Base-by-base conservation (phyloP, 2,329 filamentous ascomycete species). In the Aureobasidium zeae region DNA sequence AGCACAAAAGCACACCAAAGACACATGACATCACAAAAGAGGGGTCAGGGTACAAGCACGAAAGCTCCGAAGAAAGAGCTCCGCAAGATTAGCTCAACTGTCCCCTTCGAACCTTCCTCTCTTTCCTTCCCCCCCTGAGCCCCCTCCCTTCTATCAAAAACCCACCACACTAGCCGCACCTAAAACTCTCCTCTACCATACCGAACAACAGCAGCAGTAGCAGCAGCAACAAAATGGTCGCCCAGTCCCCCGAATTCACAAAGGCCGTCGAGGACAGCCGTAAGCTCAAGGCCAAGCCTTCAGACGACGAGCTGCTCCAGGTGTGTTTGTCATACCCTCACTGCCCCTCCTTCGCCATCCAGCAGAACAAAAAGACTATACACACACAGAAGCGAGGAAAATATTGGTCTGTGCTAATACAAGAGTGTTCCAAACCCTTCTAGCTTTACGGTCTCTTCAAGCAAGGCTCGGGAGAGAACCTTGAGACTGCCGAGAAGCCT, bases 201-300 rank as follows among this genome's bases (percentile, higher is more conserved):
- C 13, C 8, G 30, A 13, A 24, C n/a, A n/a, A n/a, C n/a, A n/a
- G n/a, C n/a, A n/a, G n/a, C n/a, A n/a, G n/a, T n/a, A n/a, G 3
- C 6, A 5, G 4, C 21, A 32, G 17, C 11, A 16, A 12, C 31
- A 49, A 46, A 9, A 53, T 53, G 51, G 46, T 46, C 44, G 48
- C 48, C 36, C 48, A 50, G 37, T 33, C 55, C 36, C 46, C 93
- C 59, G 85, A 93, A 65, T 93, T 94, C 73, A 87, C 84, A 71
- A 86, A 91, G 68, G 79, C 79, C 49, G 68, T 73, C 55, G 60
- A 58, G 52, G 79, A 83, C 65, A 77, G 74, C 65, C 77, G 76
- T 66, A 80, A 82, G 72, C 71, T 84, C 51, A 75, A 74, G 53
- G 62, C 67, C 52, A 81, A 80, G 73, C 80, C 80, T 42, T 60